Evolutionary conservation across 2,329 filamentous ascomycete genomes (phyloP).

Genomic region (Aspergillus quadrilineatus): DNA sequence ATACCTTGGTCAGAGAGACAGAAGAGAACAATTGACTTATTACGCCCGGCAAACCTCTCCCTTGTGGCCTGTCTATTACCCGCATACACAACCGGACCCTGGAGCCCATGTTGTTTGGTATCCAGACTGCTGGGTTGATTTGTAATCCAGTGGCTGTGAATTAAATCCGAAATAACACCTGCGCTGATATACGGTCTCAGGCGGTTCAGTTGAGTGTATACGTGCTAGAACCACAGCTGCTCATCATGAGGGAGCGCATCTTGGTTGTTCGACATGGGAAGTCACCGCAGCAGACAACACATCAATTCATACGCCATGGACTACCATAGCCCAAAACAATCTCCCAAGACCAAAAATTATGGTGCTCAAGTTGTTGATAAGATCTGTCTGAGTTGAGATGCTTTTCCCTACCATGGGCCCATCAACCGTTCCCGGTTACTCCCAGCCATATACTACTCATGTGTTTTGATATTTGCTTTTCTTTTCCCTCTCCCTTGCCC

Average conservation of each 20-base stretch:
- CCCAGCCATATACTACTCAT: neutral
- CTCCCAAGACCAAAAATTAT: too few relatives aligned
- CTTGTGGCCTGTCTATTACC: conserved; percentile 26
- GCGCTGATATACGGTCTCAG: conserved; percentile 5
- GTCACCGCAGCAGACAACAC: neutral
- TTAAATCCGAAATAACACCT: conserved; percentile 16
- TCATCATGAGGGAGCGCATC: too few relatives aligned
- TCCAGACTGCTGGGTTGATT: conserved; percentile 25
- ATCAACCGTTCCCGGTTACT: conserved; percentile 10
- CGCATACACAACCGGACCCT: conserved; percentile 22
- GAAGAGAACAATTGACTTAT: conserved; percentile 38
- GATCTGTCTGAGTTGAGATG: neutral
- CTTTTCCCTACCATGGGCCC: neutral
- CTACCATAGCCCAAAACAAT: too few relatives aligned
- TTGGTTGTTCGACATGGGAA: neutral
- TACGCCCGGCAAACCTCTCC: conserved; percentile 34
- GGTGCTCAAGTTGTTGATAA: neutral
- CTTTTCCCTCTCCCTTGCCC: neutral
- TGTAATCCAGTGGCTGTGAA: conserved; percentile 30
- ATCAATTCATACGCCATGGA: neutral
- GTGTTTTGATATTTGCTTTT: neutral
- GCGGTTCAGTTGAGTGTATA: conserved; percentile 13
- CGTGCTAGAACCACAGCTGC: conserved; percentile 8
- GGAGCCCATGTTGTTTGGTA: conserved; percentile 17
- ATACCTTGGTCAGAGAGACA: conserved; percentile 35